Percentiles rank a stretch among this genome's conserved stretches.
Evolutionary conservation across 495 filamentous ascomycete genomes (phyloP).

Genomic region (Glutinoglossum americanum): DNA sequence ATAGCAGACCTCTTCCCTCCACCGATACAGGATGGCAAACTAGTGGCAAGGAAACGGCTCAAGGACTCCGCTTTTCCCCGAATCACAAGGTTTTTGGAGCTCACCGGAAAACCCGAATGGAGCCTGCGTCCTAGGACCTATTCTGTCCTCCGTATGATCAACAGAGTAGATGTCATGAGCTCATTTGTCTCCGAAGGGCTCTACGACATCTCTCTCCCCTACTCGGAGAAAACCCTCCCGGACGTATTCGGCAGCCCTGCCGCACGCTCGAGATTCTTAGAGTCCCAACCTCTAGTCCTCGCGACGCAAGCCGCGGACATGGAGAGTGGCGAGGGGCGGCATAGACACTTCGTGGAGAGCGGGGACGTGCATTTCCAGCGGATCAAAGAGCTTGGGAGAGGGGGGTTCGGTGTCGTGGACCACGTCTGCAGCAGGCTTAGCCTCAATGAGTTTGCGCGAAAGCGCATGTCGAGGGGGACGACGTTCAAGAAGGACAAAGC

Average conservation of each 20-base stretch:
- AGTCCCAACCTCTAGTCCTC: neutral
- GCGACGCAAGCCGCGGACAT: neutral
- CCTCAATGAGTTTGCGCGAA: constrained; percentile 6
- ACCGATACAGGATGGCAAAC: too few relatives aligned
- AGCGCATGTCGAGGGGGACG: constrained; percentile 3
- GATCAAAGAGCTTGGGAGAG: neutral
- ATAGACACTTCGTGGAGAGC: neutral
- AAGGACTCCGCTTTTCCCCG: neutral
- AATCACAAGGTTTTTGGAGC: neutral
- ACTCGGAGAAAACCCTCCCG: neutral
- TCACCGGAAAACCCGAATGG: constrained; percentile 2
- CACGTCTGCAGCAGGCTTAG: constrained; percentile 3
- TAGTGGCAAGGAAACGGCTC: neutral
- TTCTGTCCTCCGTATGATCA: constrained; percentile 7
- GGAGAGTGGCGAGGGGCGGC: neutral
- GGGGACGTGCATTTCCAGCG: neutral
- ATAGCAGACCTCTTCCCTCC: too few relatives aligned
- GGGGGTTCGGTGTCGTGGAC: constrained; percentile 2
- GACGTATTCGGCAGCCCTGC: neutral
- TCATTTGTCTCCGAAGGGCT: constrained; percentile 9
- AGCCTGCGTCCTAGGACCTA: constrained; percentile 8
- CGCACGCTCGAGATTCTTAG: neutral
- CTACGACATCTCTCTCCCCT: constrained; percentile 8
- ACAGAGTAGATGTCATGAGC: constrained; percentile 6
- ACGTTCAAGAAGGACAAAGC: neutral